Evolutionary conservation across 2,329 filamentous ascomycete genomes (phyloP), one percentile per base, ranked within the genome.

Genomic region (Aspergillus sp.): DNA sequence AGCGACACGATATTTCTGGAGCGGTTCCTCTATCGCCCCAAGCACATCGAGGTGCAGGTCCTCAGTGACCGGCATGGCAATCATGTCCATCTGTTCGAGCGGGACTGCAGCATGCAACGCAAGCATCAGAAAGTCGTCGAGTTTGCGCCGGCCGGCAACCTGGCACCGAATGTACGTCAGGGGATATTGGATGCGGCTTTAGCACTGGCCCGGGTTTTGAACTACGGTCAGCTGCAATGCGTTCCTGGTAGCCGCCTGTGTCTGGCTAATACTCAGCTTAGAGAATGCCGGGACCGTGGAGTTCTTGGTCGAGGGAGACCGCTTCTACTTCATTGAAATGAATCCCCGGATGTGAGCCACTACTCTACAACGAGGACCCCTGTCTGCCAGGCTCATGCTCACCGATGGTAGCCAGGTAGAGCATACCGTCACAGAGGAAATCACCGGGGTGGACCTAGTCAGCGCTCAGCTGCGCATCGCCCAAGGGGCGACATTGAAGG

Each of bases 401-500:
- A 19, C 19, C 19, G 19, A 19, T 19, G 19, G 19, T 3, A 54
- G 76, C 3, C 74, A 77, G 48, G 74, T 77, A 4, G 75, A 77
- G 51, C 73, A 76, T 52, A 64, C 68, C 26, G 65, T 73, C 34
- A 73, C 71, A 0, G 71, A 73, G 45, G 57, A 60, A 26, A 60
- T 64, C 0, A 66, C 61, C 0, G 66, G 66, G 0, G 30, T 71
- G 5, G 71, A 73, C 50, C 50, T 72, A 7, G 69, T 73, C 4
- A 39, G 29, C n/a, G 42, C 68, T 27, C 65, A 69, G 29, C 43
- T 43, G 12, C 41, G 29, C 34, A 43, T 43, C 26, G 49, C 50
- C 19, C 38, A 32, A 12, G 48, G 29, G 9, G 43, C 93, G 46
- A 89, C 89, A 8, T 80, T 98, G 29, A 79, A 88, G 65, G 93